Conservation (phyloP, 495 filamentous ascomycete species). For the Xylaria castorea region DNA sequence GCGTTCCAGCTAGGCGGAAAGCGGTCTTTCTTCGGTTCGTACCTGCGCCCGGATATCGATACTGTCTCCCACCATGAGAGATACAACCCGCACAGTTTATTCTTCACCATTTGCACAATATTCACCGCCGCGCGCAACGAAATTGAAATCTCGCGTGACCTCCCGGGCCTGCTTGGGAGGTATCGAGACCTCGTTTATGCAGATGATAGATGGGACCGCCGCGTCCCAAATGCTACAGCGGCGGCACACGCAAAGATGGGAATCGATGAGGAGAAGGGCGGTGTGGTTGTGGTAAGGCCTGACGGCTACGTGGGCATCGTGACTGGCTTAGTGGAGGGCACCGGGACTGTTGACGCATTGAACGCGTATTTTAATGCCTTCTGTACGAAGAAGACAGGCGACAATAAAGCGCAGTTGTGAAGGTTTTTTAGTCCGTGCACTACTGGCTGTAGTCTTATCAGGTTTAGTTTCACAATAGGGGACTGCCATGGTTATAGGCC, state of each 20-base stretch:
- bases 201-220: slow-evolving; percentile 79
- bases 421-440: neutral
- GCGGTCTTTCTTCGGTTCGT: slow-evolving; percentile 71
- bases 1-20: slow-evolving; percentile 67
- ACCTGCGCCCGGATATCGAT: slow-evolving; percentile 65
- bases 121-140: slow-evolving; percentile 68
- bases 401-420: slow-evolving; percentile 43
- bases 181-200: slow-evolving; percentile 87
- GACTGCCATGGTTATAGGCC: neutral
- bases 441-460: neutral
- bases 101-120: slow-evolving; percentile 79
- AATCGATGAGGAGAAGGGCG: slow-evolving; percentile 72
- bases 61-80: slow-evolving; percentile 77
- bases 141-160: slow-evolving; percentile 68
- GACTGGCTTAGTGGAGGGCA: slow-evolving; percentile 73
- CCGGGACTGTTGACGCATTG: slow-evolving; percentile 79
- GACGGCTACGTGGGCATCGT: slow-evolving; percentile 87
- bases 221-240: slow-evolving; percentile 70
- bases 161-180: slow-evolving; percentile 71
- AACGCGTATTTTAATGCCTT: slow-evolving; percentile 83
- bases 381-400: slow-evolving; percentile 52
- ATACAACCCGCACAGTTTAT: slow-evolving; percentile 81
- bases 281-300: slow-evolving; percentile 80
- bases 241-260: slow-evolving; percentile 90
- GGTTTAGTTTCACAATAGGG: neutral